phyloP scores from a whole-genome alignment of 495 filamentous ascomycete genomes.

The Pseudotulostoma volvatum region DNA sequence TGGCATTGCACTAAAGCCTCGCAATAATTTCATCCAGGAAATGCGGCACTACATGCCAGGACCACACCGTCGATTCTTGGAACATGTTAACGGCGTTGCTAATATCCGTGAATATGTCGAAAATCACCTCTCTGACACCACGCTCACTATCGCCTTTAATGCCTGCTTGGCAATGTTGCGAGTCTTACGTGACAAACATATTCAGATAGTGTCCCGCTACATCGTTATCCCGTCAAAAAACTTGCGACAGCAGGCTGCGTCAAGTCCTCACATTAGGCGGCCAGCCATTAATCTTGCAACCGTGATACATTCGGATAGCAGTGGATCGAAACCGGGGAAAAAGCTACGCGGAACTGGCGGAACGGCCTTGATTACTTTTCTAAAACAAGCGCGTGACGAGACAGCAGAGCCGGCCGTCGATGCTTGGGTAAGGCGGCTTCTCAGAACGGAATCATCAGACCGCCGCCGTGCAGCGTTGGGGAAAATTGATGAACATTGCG shows the following conservation, averaged over 20 bases:
- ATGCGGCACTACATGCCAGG: slow-evolving; percentile 98
- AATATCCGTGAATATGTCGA: slow-evolving; percentile 85
- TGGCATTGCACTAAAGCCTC: slow-evolving; percentile 39
- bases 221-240: slow-evolving; percentile 58
- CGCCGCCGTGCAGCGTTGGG: slow-evolving; percentile 32
- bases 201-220: slow-evolving; percentile 90
- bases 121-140: slow-evolving; percentile 37
- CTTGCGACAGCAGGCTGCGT: slow-evolving; percentile 30
- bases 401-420: slow-evolving; percentile 85
- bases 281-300: slow-evolving; percentile 50
- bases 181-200: slow-evolving; percentile 83
- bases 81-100: slow-evolving; percentile 60
- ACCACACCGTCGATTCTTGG: slow-evolving; percentile 73
- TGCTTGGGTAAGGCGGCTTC: slow-evolving; percentile 58
- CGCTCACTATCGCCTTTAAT: slow-evolving; percentile 69
- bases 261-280: slow-evolving; percentile 25
- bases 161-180: slow-evolving; percentile 82
- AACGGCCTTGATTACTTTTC: slow-evolving; percentile 79
- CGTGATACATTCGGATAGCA: slow-evolving; percentile 30
- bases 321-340: slow-evolving; percentile 24
- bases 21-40: slow-evolving; percentile 84
- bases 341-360: slow-evolving; percentile 82
- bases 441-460: slow-evolving; percentile 39
- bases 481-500: slow-evolving; percentile 48
- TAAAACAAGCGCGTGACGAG: slow-evolving; percentile 91